Conservation (phyloP, 2,329 filamentous ascomycete species). For the Drechslerella stenobrocha region DNA sequence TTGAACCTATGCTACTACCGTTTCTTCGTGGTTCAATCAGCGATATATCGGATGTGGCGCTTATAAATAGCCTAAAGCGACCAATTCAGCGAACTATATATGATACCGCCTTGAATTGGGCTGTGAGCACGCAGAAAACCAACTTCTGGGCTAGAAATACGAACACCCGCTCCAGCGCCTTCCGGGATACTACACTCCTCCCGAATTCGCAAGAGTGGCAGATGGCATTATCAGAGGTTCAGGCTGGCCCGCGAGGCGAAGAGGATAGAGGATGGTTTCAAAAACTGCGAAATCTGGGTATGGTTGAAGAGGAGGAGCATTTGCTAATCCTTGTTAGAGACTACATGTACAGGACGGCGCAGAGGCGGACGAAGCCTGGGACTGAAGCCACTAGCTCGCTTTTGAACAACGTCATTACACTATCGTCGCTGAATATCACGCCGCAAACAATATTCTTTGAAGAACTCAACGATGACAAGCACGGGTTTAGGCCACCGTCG, state of each 20-base stretch:
- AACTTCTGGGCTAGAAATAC: constrained; percentile 71
- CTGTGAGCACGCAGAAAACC: constrained; percentile 75
- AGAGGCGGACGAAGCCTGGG: constrained; percentile 64
- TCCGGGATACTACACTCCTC: constrained; percentile 15
- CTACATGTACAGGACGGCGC: constrained; percentile 85
- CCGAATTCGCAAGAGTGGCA: constrained; percentile 45
- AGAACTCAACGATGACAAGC: constrained; percentile 65
- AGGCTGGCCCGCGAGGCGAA: constrained; percentile 21
- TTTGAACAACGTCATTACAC: constrained; percentile 72
- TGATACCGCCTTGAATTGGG: constrained; percentile 85
- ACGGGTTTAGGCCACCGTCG: constrained; percentile 47
- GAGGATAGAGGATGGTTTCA: constrained; percentile 86
- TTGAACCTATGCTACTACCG: constrained; percentile 76
- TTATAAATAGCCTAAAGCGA: constrained; percentile 70
- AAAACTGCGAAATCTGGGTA: constrained; percentile 79
- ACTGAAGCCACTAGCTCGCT: constrained; percentile 55
- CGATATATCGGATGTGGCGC: constrained; percentile 30
- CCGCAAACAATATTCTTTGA: constrained; percentile 93
- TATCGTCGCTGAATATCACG: constrained; percentile 75
- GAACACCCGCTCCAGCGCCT: constrained; percentile 18
- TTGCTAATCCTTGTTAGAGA: constrained; percentile 84
- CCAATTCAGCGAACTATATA: constrained; percentile 78
- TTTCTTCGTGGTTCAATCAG: constrained; percentile 76
- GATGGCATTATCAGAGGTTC: constrained; percentile 31
- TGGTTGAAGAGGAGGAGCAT: constrained; percentile 79